Conservation (phyloP, 2,329 filamentous ascomycete species). For the Plectosphaerella plurivora region DNA sequence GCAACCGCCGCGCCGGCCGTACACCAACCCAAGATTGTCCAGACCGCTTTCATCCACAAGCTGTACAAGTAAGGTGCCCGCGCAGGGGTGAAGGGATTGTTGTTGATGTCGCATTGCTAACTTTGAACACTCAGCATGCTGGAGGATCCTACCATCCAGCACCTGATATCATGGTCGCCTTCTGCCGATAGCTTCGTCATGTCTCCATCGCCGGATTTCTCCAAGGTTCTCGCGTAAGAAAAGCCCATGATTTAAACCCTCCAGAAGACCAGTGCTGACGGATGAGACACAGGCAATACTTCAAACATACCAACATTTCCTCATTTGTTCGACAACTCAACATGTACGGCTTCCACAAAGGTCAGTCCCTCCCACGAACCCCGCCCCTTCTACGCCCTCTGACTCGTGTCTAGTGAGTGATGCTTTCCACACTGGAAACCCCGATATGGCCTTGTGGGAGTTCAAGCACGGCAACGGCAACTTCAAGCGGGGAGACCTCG, state of each 20-base stretch:
- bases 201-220: conserved; percentile 95
- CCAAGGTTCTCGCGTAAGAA: conserved; percentile 88
- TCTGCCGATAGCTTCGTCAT: conserved; percentile 98
- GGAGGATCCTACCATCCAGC: conserved; percentile 87
- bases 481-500: conserved; percentile 91
- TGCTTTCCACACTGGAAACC: conserved; percentile 92
- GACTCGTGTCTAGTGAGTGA: conserved; percentile 70
- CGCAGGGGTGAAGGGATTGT: neutral
- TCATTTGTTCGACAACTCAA: conserved; percentile 97
- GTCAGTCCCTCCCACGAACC: conserved; percentile 37
- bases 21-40: conserved; percentile 94
- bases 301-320: conserved; percentile 98
- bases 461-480: conserved; percentile 98
- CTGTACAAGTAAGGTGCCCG: conserved; percentile 76
- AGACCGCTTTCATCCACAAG: conserved; percentile 98
- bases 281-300: conserved; percentile 70
- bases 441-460: conserved; percentile 93
- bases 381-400: conserved; percentile 4
- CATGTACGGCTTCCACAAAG: conserved; percentile 99
- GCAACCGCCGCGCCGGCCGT: conserved; percentile 66
- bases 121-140: conserved; percentile 70
- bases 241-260: neutral
- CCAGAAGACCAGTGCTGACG: too few species aligned
- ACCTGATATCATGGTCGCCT: conserved; percentile 93
- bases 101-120: conserved; percentile 1